phyloP scores from a whole-genome alignment of 2,329 filamentous ascomycete genomes.

The Cryphonectria parasitica region DNA sequence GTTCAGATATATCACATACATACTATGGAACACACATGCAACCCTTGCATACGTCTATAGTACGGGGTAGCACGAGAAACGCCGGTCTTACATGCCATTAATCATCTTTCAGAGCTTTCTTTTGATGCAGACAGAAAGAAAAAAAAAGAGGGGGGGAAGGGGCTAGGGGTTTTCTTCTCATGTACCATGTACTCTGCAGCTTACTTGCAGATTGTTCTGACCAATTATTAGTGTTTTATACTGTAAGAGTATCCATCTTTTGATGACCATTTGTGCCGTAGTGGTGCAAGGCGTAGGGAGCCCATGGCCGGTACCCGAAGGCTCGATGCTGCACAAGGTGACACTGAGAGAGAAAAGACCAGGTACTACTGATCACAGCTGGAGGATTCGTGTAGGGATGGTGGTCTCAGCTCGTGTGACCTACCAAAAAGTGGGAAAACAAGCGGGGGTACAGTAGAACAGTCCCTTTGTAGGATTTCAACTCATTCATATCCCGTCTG shows the following conservation, averaged over 20 bases:
- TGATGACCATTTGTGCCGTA: background rate
- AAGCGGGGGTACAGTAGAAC: background rate
- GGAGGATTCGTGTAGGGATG: background rate
- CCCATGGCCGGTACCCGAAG: background rate
- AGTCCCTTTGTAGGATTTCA: no score
- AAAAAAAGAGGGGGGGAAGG: no score
- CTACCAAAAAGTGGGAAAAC: background rate
- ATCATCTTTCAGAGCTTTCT: background rate
- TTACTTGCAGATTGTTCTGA: background rate
- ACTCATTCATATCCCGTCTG: background rate
- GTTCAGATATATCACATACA: background rate
- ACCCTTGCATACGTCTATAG: background rate
- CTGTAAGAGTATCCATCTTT: background rate
- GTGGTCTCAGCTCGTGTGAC: background rate
- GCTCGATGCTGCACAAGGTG: background rate
- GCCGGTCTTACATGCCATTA: background rate
- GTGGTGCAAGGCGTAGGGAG: background rate
- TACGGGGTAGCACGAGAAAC: background rate
- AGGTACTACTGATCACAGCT: background rate
- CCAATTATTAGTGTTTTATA: background rate
- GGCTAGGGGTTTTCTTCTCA: background rate
- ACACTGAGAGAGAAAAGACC: background rate
- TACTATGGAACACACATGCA: background rate
- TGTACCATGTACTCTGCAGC: background rate
- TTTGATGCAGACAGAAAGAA: no score